These are phyloP conservation scores for Penicillium sp. DNA, from an alignment of 2,329 filamentous ascomycete genomes.

Conservation along the genomic window DNA sequence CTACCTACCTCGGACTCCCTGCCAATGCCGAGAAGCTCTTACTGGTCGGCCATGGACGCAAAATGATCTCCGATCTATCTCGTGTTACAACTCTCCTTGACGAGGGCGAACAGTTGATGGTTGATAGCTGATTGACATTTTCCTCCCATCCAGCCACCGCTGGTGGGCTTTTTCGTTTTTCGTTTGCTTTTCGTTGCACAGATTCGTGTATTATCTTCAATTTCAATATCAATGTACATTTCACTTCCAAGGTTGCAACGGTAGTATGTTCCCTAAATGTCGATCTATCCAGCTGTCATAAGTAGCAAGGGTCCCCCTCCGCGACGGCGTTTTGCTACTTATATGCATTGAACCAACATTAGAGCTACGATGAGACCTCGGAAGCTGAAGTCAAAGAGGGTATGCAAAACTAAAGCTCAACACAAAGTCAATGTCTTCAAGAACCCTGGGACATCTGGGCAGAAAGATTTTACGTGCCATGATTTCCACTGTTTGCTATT, in stretches of 20 bases:
- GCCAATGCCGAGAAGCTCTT: slow-evolving; percentile 96
- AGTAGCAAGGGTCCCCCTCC: no score
- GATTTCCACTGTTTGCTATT: no score
- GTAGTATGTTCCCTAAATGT: no score
- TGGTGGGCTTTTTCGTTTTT: slow-evolving; percentile 6
- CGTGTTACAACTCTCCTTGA: slow-evolving; percentile 86
- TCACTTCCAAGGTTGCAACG: background rate
- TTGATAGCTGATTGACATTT: slow-evolving; percentile 51
- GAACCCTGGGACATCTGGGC: no score
- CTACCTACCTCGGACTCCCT: slow-evolving; percentile 89
- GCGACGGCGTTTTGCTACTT: no score
- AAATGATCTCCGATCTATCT: slow-evolving; percentile 79
- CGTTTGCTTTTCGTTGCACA: slow-evolving; percentile 2
- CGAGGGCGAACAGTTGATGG: slow-evolving; percentile 89
- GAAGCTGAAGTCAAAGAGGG: no score
- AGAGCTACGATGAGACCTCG: no score
- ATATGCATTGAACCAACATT: no score
- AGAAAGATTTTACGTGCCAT: no score
- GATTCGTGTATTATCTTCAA: slow-evolving; percentile 10
- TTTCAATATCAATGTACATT: slow-evolving; percentile 12
- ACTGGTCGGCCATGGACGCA: slow-evolving; percentile 81
- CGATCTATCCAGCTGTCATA: no score
- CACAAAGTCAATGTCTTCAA: no score
- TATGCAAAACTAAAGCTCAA: no score
- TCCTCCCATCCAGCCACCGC: slow-evolving; percentile 6